phyloP scores from a whole-genome alignment of 2,329 filamentous ascomycete species.

The Alternaria dauci region DNA sequence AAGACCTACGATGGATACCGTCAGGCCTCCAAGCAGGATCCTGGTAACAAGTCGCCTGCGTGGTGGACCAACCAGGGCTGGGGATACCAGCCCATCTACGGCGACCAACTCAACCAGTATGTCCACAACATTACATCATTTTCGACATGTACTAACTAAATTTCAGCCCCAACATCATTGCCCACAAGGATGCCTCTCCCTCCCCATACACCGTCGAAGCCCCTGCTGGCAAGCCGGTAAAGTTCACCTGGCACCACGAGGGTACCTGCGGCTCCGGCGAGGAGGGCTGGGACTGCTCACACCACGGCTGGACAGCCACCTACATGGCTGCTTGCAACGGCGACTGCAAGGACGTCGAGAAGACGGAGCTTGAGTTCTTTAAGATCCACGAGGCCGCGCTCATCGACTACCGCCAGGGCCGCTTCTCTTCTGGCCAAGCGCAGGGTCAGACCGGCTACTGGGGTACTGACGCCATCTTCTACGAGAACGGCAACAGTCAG shows the following conservation, averaged over 20 bases:
- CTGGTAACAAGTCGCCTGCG: constrained; percentile 39
- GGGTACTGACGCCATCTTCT: constrained; percentile 48
- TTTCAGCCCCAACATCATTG: constrained; percentile 38
- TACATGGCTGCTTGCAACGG: constrained; percentile 45
- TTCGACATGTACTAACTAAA: neutral
- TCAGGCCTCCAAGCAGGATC: constrained; percentile 36
- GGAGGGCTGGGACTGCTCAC: constrained; percentile 45
- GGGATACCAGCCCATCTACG: constrained; percentile 43
- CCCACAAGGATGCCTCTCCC: constrained; percentile 40
- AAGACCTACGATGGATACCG: constrained; percentile 42
- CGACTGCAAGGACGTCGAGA: constrained; percentile 44
- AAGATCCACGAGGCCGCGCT: constrained; percentile 45
- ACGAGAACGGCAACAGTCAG: constrained; percentile 43
- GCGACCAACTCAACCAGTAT: constrained; percentile 33
- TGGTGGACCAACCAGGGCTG: constrained; percentile 47
- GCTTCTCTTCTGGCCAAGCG: constrained; percentile 31
- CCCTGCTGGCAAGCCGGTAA: constrained; percentile 41
- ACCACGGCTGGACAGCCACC: constrained; percentile 46
- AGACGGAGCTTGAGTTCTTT: constrained; percentile 44
- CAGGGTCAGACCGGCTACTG: constrained; percentile 41
- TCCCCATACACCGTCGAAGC: constrained; percentile 41
- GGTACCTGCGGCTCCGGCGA: constrained; percentile 36
- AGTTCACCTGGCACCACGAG: constrained; percentile 44
- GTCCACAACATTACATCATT: neutral
- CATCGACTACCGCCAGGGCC: constrained; percentile 39